These are phyloP conservation scores for Kodamaea sagamina DNA, from an alignment of 805 yeast genomes.

Conservation along the genomic window DNA sequence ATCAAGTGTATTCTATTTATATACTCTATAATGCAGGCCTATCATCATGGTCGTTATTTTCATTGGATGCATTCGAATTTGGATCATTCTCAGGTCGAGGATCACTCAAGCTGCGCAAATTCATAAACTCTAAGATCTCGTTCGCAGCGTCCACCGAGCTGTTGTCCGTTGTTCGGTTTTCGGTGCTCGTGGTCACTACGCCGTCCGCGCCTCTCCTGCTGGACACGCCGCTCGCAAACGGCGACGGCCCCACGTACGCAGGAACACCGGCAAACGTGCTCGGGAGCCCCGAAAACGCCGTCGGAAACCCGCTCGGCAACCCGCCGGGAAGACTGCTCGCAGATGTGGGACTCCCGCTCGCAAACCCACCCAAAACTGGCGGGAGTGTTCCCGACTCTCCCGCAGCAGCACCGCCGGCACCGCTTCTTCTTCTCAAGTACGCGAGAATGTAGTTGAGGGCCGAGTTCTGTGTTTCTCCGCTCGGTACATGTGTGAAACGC, in stretches of 20 bases:
- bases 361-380: slow-evolving; percentile 4
- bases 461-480: slow-evolving; percentile 9
- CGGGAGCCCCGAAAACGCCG: neutral
- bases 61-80: neutral
- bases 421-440: slow-evolving; percentile 20
- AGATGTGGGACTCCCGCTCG: neutral
- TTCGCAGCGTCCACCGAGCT: slow-evolving; percentile 8
- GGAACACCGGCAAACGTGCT: neutral
- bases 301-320: slow-evolving; percentile 1
- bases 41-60: slow-evolving; percentile 3
- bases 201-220: slow-evolving; percentile 50
- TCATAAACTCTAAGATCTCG: slow-evolving; percentile 28
- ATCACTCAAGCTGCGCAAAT: slow-evolving; percentile 28
- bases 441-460: slow-evolving; percentile 23
- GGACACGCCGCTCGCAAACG: slow-evolving; percentile 49
- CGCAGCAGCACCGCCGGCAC: slow-evolving; percentile 2
- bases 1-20: neutral
- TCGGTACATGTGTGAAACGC: slow-evolving; percentile 7
- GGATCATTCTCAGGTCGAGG: slow-evolving; percentile 12
- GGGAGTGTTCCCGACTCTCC: slow-evolving; percentile 8
- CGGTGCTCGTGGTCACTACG: slow-evolving; percentile 36
- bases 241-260: neutral
- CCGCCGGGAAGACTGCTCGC: too few relatives aligned
- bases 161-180: slow-evolving; percentile 3
- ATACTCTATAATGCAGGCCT: slow-evolving; percentile 5